These are phyloP conservation scores for Lanmaoa rubissima DNA, from an alignment of 768 basidiomycete species.

Conservation along the genomic window DNA sequence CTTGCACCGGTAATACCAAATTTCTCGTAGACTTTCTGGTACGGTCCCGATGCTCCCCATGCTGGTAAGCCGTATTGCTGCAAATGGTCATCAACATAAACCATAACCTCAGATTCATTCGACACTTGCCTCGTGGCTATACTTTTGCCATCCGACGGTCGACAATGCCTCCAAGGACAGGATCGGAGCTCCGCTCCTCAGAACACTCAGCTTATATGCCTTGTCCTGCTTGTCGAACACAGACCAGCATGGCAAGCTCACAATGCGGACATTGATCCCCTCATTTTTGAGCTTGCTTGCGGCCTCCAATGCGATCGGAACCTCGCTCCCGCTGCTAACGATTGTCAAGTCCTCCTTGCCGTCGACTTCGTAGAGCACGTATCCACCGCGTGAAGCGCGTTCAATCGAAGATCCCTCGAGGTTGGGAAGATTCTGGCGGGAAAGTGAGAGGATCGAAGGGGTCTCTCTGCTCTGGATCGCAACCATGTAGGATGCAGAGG, in stretches of 20 bases:
- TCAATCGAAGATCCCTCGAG: constrained; percentile 86
- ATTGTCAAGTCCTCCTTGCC: constrained; percentile 80
- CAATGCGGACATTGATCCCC: constrained; percentile 79
- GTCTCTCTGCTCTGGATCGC: constrained; percentile 73
- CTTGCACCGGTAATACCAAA: constrained; percentile 79
- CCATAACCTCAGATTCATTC: neutral
- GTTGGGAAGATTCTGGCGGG: constrained; percentile 91
- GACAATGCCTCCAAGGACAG: constrained; percentile 84
- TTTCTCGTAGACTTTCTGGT: constrained; percentile 88
- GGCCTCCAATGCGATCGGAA: constrained; percentile 83
- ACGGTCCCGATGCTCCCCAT: constrained; percentile 91
- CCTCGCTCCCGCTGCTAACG: constrained; percentile 88
- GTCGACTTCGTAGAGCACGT: constrained; percentile 80
- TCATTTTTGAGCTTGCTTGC: constrained; percentile 73
- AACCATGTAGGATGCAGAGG: constrained; percentile 86
- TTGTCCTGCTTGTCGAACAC: constrained; percentile 80
- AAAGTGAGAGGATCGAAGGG: constrained; percentile 80
- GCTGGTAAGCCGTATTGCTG: constrained; percentile 68
- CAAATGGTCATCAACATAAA: neutral
- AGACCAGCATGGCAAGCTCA: constrained; percentile 88
- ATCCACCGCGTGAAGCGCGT: constrained; percentile 80
- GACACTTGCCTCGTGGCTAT: constrained; percentile 71
- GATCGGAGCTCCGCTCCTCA: constrained; percentile 88
- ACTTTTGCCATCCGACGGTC: constrained; percentile 85
- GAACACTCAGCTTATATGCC: constrained; percentile 78